Evolutionary conservation across 164 flowering plant genomes (phyloP).

Genomic region (Magnolia changhungtana): DNA sequence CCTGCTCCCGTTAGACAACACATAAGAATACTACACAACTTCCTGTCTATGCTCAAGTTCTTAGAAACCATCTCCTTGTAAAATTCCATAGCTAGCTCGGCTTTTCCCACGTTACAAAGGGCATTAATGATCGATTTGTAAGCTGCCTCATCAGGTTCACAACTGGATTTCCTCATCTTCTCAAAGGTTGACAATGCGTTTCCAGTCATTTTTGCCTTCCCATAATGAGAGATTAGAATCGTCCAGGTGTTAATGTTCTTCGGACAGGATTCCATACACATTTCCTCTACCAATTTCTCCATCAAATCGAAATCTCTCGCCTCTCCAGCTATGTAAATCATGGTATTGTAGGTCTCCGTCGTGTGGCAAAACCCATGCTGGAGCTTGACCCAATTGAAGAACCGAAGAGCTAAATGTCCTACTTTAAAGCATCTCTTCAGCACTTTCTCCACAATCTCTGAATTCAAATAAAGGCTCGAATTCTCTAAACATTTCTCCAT

Average conservation of each 20-base stretch:
- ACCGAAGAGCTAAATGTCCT: conserved; percentile 58
- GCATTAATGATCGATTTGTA: conserved; percentile 42
- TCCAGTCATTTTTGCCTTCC: conserved; percentile 53
- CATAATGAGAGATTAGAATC: conserved; percentile 53
- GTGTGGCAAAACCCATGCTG: conserved; percentile 49
- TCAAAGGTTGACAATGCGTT: conserved; percentile 56
- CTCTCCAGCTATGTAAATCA: conserved; percentile 70
- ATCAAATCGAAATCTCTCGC: conserved; percentile 52
- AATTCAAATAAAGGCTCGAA: conserved; percentile 32
- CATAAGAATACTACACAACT: conserved; percentile 39
- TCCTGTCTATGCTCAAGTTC: conserved; percentile 36
- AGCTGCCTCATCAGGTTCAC: conserved; percentile 51
- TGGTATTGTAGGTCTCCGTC: conserved; percentile 54
- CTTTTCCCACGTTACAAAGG: conserved; percentile 47
- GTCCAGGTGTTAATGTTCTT: conserved; percentile 78
- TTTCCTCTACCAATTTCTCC: conserved; percentile 50
- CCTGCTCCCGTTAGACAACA: conserved; percentile 54
- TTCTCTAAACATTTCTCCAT: conserved; percentile 61
- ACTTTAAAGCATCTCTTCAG: conserved; percentile 79
- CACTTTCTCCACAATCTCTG: conserved; percentile 66
- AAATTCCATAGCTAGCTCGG: conserved; percentile 72
- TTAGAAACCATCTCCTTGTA: conserved; percentile 68
- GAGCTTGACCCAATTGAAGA: conserved; percentile 67
- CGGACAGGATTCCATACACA: conserved; percentile 48
- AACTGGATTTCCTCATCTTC: conserved; percentile 53